These are phyloP conservation scores for Suillus luteus DNA, from an alignment of 768 basidiomycete species.

Conservation along the genomic window DNA sequence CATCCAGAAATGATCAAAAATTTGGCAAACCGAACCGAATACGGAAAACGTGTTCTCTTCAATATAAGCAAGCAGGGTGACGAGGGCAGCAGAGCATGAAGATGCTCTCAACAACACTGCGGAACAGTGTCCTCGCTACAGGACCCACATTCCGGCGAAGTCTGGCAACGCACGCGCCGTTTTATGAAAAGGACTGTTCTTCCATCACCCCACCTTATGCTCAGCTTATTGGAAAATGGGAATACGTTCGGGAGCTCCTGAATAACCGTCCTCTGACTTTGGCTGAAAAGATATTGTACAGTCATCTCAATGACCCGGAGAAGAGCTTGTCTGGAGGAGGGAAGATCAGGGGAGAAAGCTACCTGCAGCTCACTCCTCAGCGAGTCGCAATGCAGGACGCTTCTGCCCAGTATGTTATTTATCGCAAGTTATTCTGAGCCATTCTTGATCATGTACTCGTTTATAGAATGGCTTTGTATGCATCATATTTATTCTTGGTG, in stretches of 20 bases:
- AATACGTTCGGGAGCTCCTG: constrained; percentile 66
- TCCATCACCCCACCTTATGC: constrained; percentile 88
- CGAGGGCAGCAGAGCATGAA: constrained; percentile 1
- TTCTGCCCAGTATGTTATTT: constrained; percentile 72
- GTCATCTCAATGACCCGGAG: constrained; percentile 83
- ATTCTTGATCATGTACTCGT: constrained; percentile 16
- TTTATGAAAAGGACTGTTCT: constrained; percentile 57
- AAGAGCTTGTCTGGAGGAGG: constrained; percentile 64
- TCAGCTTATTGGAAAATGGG: constrained; percentile 67
- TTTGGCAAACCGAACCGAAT: constrained; percentile 1
- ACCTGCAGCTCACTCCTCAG: constrained; percentile 89
- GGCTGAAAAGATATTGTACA: constrained; percentile 98
- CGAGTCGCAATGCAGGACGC: constrained; percentile 98
- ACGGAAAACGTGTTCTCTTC: not conserved
- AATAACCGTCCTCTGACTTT: constrained; percentile 80
- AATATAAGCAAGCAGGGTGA: not conserved
- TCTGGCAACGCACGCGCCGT: constrained; percentile 43
- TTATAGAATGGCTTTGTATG: constrained; percentile 80
- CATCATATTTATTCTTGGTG: not conserved
- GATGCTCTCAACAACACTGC: constrained; percentile 28
- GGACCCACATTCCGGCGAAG: constrained; percentile 27
- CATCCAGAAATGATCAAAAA: constrained; percentile 9
- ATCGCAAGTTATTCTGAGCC: constrained; percentile 2
- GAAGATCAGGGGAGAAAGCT: constrained; percentile 80
- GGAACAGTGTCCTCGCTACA: constrained; percentile 16